These are phyloP conservation scores for Podila horticola DNA, from an alignment of 192 early-diverging fungal genomes.

Conservation along the genomic window DNA sequence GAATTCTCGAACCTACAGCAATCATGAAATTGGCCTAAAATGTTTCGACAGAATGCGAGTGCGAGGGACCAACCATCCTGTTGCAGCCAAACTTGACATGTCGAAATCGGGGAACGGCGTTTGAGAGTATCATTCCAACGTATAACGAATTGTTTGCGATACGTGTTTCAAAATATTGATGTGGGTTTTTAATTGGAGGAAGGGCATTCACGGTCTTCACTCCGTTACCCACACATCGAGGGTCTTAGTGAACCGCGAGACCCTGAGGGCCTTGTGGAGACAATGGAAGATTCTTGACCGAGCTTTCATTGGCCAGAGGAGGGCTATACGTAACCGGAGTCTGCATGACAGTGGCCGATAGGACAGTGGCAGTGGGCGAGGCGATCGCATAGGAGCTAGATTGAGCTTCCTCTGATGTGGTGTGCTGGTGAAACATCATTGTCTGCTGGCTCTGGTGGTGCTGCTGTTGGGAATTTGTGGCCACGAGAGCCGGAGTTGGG, in stretches of 20 bases:
- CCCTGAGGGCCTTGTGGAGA: constrained; percentile 3
- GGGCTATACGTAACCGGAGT: background rate
- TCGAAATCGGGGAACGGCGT: too few relatives aligned
- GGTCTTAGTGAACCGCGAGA: background rate
- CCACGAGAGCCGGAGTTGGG: background rate
- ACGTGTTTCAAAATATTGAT: background rate
- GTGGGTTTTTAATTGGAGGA: background rate
- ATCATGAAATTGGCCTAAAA: too few relatives aligned
- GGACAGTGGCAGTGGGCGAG: background rate
- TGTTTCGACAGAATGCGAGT: too few relatives aligned
- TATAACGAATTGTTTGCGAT: background rate
- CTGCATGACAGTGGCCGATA: background rate
- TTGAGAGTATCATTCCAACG: too few relatives aligned
- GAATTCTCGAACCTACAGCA: too few relatives aligned
- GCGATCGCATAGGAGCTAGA: too few relatives aligned
- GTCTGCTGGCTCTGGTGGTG: background rate
- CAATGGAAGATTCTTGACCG: background rate
- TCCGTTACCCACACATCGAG: background rate
- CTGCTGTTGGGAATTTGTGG: background rate
- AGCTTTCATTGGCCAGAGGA: background rate
- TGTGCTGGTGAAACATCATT: constrained; percentile 9
- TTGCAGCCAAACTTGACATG: too few relatives aligned
- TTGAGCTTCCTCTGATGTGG: background rate
- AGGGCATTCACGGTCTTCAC: background rate
- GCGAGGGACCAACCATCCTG: too few relatives aligned